These are phyloP conservation scores for Suillus brevipes DNA, from an alignment of 768 basidiomycete species.

Conservation along the genomic window DNA sequence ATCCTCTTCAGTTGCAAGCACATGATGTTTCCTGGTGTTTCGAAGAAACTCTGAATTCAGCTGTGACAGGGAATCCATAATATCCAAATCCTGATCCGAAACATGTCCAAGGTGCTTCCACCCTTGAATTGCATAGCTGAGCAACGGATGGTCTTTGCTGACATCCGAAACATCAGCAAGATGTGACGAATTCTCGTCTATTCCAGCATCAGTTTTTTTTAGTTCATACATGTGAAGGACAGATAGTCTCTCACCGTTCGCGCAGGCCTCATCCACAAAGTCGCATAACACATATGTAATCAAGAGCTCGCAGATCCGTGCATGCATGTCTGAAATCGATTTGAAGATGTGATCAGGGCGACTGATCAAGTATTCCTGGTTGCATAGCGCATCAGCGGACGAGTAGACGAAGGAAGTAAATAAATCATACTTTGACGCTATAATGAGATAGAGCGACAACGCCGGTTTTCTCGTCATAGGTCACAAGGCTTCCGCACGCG, in stretches of 20 bases:
- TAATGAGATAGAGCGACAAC: conserved; percentile 8
- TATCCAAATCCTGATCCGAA: not conserved
- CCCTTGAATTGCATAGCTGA: not conserved
- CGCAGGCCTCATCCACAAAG: not conserved
- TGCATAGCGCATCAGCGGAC: too few relatives aligned
- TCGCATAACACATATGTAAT: not conserved
- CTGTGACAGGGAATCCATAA: not conserved
- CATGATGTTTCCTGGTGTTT: not conserved
- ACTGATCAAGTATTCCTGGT: not conserved
- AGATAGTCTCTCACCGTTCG: not conserved
- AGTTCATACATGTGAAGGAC: not conserved
- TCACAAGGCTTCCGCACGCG: conserved; percentile 3
- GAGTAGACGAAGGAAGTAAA: too few relatives aligned
- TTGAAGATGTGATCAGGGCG: not conserved
- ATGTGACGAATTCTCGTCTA: not conserved
- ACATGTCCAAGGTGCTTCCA: not conserved
- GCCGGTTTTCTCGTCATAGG: not conserved
- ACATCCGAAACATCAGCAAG: not conserved
- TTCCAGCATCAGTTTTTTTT: not conserved
- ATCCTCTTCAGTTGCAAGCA: not conserved
- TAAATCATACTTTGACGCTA: conserved; percentile 8
- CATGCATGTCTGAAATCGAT: not conserved
- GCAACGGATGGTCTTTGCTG: not conserved
- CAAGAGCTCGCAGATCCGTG: not conserved
- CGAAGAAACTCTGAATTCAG: not conserved